A percentile compares a stretch with the other conserved stretches of the same genome.
Conservation (phyloP, 768 basidiomycete genomes). For the Lanmaoa rubissima region DNA sequence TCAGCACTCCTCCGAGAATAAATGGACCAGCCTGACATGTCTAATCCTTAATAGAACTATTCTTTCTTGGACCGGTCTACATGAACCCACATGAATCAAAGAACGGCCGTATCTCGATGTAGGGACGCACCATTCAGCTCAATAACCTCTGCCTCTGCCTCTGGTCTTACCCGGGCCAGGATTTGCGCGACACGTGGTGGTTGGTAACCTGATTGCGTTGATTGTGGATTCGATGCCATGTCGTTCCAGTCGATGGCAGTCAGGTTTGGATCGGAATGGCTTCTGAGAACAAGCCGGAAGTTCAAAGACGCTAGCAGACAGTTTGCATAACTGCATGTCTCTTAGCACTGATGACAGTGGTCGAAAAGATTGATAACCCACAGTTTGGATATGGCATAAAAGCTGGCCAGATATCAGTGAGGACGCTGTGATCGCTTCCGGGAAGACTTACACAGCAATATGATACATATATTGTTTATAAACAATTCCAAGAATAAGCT, state of each 20-base stretch:
- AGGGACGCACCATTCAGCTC: background rate
- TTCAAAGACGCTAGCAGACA: too few species aligned
- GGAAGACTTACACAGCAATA: constrained; percentile 17
- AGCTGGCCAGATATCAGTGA: background rate
- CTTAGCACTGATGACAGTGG: too few species aligned
- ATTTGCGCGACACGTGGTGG: background rate
- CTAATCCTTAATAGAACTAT: background rate
- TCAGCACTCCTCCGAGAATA: background rate
- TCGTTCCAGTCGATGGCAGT: constrained; percentile 6
- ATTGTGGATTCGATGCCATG: background rate
- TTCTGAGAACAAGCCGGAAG: constrained; percentile 10
- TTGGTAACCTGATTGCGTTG: background rate
- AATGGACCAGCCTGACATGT: background rate
- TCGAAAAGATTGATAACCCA: too few species aligned
- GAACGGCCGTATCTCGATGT: background rate
- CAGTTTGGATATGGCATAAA: too few species aligned
- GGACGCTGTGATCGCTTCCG: background rate
- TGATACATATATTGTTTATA: constrained; percentile 8
- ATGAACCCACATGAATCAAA: background rate
- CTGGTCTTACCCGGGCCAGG: background rate
- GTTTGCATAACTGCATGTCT: too few species aligned
- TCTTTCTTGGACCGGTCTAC: background rate
- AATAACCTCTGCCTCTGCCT: background rate
- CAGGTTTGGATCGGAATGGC: background rate
- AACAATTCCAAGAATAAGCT: constrained; percentile 14